These are phyloP conservation scores for Porcisia deanei DNA, from an alignment of 208 protist genomes.

Conservation along the genomic window DNA sequence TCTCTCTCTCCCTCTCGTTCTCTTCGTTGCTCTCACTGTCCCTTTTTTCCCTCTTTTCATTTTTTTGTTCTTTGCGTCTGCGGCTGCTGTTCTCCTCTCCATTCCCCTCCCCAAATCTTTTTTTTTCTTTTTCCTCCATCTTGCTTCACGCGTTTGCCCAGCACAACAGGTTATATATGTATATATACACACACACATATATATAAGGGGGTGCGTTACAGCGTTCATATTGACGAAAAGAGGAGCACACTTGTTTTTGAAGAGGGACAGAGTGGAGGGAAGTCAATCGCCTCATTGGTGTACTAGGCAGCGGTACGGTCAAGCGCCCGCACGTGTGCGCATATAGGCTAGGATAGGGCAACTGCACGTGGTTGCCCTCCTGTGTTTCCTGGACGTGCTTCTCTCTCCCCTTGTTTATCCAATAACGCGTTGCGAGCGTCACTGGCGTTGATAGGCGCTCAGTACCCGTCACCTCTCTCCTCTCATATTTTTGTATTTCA, in stretches of 20 bases:
- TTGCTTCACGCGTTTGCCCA: background rate
- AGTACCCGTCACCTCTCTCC: background rate
- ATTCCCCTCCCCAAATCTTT: conserved; percentile 8
- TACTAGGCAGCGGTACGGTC: background rate
- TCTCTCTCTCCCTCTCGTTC: background rate
- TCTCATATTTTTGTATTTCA: too few relatives aligned
- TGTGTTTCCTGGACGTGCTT: background rate
- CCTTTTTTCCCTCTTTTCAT: background rate
- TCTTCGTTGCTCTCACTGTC: background rate
- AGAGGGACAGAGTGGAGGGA: background rate
- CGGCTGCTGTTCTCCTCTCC: background rate
- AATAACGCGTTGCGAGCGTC: background rate
- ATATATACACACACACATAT: too few relatives aligned
- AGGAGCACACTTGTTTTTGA: background rate
- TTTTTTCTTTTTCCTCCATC: background rate
- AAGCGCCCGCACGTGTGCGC: background rate
- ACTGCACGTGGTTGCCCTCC: background rate
- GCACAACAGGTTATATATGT: too few relatives aligned
- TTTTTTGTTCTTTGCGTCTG: background rate
- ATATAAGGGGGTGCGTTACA: too few relatives aligned
- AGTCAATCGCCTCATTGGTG: background rate
- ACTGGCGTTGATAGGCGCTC: background rate
- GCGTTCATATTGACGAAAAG: background rate
- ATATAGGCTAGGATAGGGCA: background rate
- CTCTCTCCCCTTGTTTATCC: background rate